Conservation (phyloP, 306 rosid species). For the Ochetophila trinervis region DNA sequence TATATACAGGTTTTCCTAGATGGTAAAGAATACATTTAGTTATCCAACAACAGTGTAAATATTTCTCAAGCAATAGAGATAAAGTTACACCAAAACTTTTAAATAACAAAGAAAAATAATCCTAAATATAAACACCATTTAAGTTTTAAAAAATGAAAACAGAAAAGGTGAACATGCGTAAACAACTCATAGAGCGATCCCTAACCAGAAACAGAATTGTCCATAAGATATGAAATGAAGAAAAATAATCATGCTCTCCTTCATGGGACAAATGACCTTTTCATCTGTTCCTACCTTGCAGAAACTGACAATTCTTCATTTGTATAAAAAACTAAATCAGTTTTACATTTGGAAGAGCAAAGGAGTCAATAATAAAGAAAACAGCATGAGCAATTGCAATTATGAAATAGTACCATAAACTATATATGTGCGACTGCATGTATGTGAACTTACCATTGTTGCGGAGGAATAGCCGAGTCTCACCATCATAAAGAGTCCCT, state of each 20-base stretch:
- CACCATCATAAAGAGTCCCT: slow-evolving; percentile 96
- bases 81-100: neutral
- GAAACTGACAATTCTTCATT: no score
- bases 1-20: slow-evolving; percentile 79
- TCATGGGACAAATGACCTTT: no score
- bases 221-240: no score
- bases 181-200: no score
- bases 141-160: no score
- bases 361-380: neutral
- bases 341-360: neutral
- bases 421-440: neutral
- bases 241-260: no score
- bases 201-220: no score
- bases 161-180: no score
- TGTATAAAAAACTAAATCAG: no score
- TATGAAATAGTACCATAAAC: neutral
- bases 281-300: no score
- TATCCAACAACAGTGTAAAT: neutral
- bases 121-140: neutral
- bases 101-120: neutral
- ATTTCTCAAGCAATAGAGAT: neutral
- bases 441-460: slow-evolving; percentile 42
- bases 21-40: slow-evolving; percentile 20
- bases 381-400: neutral
- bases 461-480: slow-evolving; percentile 85